phyloP scores from a whole-genome alignment of 768 basidiomycete species.

The Collybia nuda region DNA sequence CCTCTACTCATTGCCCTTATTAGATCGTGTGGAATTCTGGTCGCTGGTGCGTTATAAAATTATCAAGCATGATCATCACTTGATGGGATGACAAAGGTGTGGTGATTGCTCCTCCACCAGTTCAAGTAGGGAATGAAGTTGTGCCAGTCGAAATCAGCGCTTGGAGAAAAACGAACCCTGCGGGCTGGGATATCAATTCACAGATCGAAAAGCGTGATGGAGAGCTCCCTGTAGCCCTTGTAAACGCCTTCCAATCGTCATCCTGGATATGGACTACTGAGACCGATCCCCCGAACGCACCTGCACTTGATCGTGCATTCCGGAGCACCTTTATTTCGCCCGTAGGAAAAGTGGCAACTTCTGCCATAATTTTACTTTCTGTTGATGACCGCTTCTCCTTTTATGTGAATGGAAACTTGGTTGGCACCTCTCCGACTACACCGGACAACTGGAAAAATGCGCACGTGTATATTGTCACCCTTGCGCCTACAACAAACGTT shows the following conservation, averaged over 20 bases:
- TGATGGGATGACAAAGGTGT: no score
- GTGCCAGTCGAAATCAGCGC: no score
- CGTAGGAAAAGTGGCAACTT: not conserved
- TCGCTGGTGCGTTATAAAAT: no score
- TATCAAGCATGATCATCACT: no score
- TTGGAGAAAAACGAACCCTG: no score
- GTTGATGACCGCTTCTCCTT: no score
- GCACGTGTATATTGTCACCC: constrained; percentile 19
- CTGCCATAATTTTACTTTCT: not conserved
- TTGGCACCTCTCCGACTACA: constrained; percentile 20
- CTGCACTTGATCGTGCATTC: constrained; percentile 21
- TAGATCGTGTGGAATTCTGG: no score
- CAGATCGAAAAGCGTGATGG: constrained; percentile 5
- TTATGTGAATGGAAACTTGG: constrained; percentile 18
- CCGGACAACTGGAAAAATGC: constrained; percentile 24
- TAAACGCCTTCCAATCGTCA: constrained; percentile 16
- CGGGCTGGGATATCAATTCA: not conserved
- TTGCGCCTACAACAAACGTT: constrained; percentile 15
- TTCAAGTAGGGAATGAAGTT: no score
- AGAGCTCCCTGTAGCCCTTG: constrained; percentile 10
- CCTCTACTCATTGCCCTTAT: no score
- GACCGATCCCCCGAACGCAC: constrained; percentile 13
- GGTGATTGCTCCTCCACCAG: no score
- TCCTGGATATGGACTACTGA: constrained; percentile 29
- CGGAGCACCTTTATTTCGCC: constrained; percentile 14